Evolutionary conservation across 2,329 filamentous ascomycete genomes (phyloP).

Genomic region (Coniochaeta prunicola): DNA sequence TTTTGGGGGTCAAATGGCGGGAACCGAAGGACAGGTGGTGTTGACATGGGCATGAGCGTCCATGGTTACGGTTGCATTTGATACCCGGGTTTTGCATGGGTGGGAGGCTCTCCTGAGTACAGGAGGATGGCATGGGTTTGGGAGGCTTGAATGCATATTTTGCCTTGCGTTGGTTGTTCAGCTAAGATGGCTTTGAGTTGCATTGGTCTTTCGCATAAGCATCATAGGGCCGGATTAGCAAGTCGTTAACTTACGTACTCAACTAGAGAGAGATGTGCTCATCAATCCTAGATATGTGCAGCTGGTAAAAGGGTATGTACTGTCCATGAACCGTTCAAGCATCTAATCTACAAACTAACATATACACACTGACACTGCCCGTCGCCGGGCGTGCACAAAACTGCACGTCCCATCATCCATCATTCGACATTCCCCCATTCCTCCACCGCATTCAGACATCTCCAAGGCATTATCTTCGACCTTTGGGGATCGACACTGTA

Average conservation of each 20-base stretch:
- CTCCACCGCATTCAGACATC: neutral
- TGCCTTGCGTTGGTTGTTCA: neutral
- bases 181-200: too few relatives aligned
- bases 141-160: neutral
- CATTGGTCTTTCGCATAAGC: too few relatives aligned
- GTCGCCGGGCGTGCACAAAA: neutral
- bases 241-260: too few relatives aligned
- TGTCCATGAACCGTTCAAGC: neutral
- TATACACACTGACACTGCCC: neutral
- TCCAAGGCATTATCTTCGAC: neutral
- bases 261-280: neutral
- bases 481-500: neutral
- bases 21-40: constrained; percentile 71
- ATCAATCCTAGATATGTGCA: neutral
- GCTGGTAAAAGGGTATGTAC: neutral
- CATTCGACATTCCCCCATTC: neutral
- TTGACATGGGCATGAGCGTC: constrained; percentile 26
- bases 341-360: neutral
- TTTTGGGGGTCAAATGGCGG: constrained; percentile 78
- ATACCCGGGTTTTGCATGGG: neutral
- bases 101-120: neutral
- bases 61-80: neutral
- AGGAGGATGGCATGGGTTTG: neutral
- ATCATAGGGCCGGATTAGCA: too few relatives aligned
- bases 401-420: neutral